Base-by-base conservation (phyloP, 352 stramenopile genomes). In the Phytophthora sp. region DNA sequence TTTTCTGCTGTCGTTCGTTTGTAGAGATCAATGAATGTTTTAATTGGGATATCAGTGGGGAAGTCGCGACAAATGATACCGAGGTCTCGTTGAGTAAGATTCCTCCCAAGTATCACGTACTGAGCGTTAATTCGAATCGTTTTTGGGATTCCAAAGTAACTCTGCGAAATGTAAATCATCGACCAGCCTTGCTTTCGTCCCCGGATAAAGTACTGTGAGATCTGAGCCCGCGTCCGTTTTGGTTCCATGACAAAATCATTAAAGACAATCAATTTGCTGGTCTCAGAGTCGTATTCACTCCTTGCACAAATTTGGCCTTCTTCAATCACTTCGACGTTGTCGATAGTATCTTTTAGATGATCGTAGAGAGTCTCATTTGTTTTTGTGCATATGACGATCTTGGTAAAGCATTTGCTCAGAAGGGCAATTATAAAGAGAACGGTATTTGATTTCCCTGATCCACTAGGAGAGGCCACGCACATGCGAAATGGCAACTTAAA, bases 391-490 rank as follows among this genome's bases (percentile, higher is more conserved):
- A 66, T 60, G 4, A 54, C 17, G 3, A 66, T 39, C 51, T 21
- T 54, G n/a, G 57, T 66, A 37, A 66, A 66, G 21, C 31, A 54
- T 41, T 66, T 66, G 34, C 31, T 66, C 11, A 66, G 23, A 12
- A 66, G 26, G 3, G 31, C 41, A 5, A 66, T 66, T 32, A 59
- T 59, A 24, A 41, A 28, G 1, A 66, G 57, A 4, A 39, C 30
- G 2, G 57, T 60, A 24, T 54, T 66, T n/a, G n/a, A 41, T 35
- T 66, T 66, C 12, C 41, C 57, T 9, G 28, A 39, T 17, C 56
- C 57, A 26, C 20, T 37, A 12, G 48, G 39, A n/a, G 48, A 38
- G 10, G 48, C 48, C 4, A 58, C 10, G 5, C 13, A 18, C 45
- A 41, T 52, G 1, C 48, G 5, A 44, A 58, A 54, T 13, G 49